Base-by-base conservation (phyloP, 768 basidiomycete species). In the Tylopilus rubrobrunneus region DNA sequence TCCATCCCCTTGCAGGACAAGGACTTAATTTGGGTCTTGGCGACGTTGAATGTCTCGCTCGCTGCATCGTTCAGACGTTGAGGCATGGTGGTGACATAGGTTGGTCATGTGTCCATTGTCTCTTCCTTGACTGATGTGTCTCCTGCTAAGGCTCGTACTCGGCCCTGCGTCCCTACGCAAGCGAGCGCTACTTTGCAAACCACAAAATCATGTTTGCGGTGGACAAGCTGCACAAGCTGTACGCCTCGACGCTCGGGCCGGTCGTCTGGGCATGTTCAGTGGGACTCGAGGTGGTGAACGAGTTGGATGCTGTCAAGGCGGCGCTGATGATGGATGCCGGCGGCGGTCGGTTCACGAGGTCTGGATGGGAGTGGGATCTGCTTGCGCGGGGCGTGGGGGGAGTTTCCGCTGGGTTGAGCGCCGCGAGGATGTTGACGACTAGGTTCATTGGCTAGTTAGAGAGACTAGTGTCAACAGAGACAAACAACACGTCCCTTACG, bases 1-100 rank as follows among this genome's bases (percentile, higher is more conserved):
- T 93, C 2, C 96, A 98, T 65, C 96, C 97, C 1, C 81, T 98
- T 27, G 96, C 95, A 0, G 97, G 97, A 2, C 96, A 98, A 67
- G 97, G 96, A 0, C 76, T 98, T 40, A 98, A 99, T 68, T 74
- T 96, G 65, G 97, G 96, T n/a, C 74, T 99, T 28, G 86, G 77
- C 1, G 96, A 99, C 67, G 91, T 87, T 3, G 79, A 86, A 63
- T 79, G 79, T 52, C 79, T 99, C 14, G 74, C 84, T 1, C 75
- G 78, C 45, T 83, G 83, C 59, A 82, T 98, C 36, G 71, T 83
- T 31, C 63, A 73, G 7, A 78, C 86, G 1, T 57, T 88, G 19
- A 59, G 63, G 12, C 68, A 75, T 2, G 96, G 96, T 5, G 84
- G 84, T 3, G 97, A 99, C 67, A 78, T 98, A 45, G 97, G 96